Evolutionary conservation across 208 protist genomes (phyloP).

Genomic region (Trypanosoma mega): DNA sequence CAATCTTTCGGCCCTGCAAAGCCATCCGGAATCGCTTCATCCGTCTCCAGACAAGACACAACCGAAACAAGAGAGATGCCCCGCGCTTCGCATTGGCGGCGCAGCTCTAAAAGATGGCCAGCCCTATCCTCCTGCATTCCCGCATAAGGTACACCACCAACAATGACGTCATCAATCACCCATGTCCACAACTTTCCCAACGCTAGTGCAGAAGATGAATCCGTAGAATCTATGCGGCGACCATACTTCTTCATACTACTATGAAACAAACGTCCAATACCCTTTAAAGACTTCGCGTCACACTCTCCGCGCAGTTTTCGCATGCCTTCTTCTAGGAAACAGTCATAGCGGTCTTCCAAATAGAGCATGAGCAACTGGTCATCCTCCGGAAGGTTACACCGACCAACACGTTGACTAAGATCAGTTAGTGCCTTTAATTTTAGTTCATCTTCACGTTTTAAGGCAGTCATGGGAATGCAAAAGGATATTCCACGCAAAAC

Average conservation of each 20-base stretch:
- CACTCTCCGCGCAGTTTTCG: constrained; percentile 9
- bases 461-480: constrained; percentile 7
- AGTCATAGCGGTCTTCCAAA: constrained; percentile 21
- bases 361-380: constrained; percentile 18
- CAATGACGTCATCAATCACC: constrained; percentile 6
- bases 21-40: constrained; percentile 15
- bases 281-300: background rate
- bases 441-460: constrained; percentile 23
- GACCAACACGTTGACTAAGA: constrained; percentile 5
- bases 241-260: background rate
- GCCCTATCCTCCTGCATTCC: background rate
- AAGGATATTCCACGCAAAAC: too few species aligned
- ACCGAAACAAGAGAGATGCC: constrained; percentile 1
- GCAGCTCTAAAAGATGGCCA: constrained; percentile 20
- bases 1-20: constrained; percentile 21
- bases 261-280: constrained; percentile 1
- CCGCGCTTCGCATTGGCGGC: constrained; percentile 11
- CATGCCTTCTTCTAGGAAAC: constrained; percentile 26
- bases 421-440: constrained; percentile 19
- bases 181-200: constrained; percentile 18
- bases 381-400: constrained; percentile 18
- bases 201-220: background rate
- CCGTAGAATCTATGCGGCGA: background rate
- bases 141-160: constrained; percentile 21
- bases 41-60: constrained; percentile 26